A percentile compares a stretch with the other conserved stretches of the same genome.
Evolutionary conservation across 345 rosid genomes (phyloP).

Genomic region (Eucalyptus fibrosa): DNA sequence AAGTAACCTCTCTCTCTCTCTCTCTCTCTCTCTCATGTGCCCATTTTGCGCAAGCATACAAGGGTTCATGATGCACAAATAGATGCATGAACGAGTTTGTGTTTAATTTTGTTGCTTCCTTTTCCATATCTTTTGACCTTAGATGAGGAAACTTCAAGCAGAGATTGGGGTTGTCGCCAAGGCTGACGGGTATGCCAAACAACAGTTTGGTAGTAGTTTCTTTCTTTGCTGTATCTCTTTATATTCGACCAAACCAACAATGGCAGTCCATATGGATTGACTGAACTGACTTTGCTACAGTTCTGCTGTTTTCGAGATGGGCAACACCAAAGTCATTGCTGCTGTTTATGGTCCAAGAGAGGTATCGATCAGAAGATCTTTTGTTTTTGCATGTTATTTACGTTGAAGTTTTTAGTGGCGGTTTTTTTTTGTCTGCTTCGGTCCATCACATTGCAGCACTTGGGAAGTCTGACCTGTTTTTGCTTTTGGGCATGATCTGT

Average conservation of each 20-base stretch:
- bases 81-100: background rate
- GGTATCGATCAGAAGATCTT: slow-evolving; percentile 18
- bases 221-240: background rate
- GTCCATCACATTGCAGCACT: background rate
- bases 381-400: background rate
- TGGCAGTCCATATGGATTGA: background rate
- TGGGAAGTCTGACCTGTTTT: background rate
- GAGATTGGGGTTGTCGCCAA: slow-evolving; percentile 64
- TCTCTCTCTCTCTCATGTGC: background rate
- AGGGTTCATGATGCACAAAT: background rate
- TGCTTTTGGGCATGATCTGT: background rate
- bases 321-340: slow-evolving; percentile 90
- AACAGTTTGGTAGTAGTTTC: background rate
- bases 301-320: slow-evolving; percentile 93
- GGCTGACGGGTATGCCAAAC: slow-evolving; percentile 59
- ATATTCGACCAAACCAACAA: background rate
- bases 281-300: slow-evolving; percentile 8
- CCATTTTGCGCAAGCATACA: background rate
- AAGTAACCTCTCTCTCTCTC: slow-evolving; percentile 17
- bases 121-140: background rate
- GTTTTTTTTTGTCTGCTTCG: background rate
- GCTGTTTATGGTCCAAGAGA: slow-evolving; percentile 97
- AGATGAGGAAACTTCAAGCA: slow-evolving; percentile 95
- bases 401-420: background rate
- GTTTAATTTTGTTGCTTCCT: background rate